Evolutionary conservation across 2,329 filamentous ascomycete genomes (phyloP).

Genomic region (Pseudogymnoascus sp.): DNA sequence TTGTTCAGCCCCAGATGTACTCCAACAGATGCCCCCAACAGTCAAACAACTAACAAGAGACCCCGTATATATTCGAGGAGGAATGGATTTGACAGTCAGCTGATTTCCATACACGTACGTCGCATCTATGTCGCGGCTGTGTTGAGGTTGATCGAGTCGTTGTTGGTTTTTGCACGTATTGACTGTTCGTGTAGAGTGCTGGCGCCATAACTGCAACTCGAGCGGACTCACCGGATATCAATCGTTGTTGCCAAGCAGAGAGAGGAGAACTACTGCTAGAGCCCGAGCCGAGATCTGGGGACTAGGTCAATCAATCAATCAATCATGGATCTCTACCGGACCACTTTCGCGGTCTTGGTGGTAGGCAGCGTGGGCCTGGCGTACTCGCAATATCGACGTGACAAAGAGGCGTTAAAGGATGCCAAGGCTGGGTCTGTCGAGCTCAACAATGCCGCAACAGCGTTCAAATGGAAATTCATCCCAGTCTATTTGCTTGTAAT

Average conservation of each 20-base stretch:
- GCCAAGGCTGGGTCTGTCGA: slow-evolving; percentile 1
- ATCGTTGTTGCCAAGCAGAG: background rate
- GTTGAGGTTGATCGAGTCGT: background rate
- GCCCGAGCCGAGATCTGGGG: background rate
- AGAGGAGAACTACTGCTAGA: background rate
- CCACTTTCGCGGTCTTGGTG: background rate
- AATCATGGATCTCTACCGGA: background rate
- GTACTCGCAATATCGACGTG: background rate
- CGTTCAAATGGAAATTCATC: slow-evolving; percentile 31
- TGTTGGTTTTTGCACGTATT: background rate
- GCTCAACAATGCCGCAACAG: slow-evolving; percentile 18
- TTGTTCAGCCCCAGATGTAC: background rate
- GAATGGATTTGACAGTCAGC: background rate
- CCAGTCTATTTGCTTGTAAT: slow-evolving; percentile 43
- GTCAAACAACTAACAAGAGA: background rate
- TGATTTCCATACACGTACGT: slow-evolving; percentile 6
- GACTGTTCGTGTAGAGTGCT: background rate
- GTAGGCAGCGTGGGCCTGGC: background rate
- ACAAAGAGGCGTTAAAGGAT: background rate
- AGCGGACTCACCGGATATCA: background rate
- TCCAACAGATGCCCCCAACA: background rate
- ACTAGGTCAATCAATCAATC: background rate
- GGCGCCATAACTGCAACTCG: background rate
- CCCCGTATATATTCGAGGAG: background rate
- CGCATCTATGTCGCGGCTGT: background rate